Base-by-base conservation (phyloP, 441 rosid genomes). In the Geranium incanum region DNA sequence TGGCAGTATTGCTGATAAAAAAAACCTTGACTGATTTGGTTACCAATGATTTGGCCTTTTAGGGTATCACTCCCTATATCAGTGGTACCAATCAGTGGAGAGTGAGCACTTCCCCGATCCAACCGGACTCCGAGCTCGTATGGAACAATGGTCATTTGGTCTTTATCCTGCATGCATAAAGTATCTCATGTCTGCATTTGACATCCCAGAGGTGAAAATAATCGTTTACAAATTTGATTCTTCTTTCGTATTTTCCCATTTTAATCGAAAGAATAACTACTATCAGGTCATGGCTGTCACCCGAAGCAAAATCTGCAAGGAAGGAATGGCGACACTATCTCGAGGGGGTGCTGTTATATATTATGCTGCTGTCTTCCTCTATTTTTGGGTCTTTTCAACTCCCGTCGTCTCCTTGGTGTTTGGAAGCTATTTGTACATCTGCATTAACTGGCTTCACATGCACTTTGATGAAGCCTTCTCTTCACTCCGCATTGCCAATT, bases 391-490 rank as follows among this genome's bases (percentile, higher is more conserved):
- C 72, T 87, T 95, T 77, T 95, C 99, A 36, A 95, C 99, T 1
- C 99, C 99, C 2, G 82, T 95, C 39, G 99, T 95, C 69, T 95
- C 99, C 33, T 77, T 92, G 77, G 92, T 95, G 70, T 91, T 95
- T 71, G 99, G 99, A 77, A 92, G 97, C 84, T 92, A 95, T 85
- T 79, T 95, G 77, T 95, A 95, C 79, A 85, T 95, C 72, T 90
- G 96, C 85, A 91, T 95, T 77, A 95, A 95, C 85, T 95, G 97
- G 99, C 83, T 95, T 78, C 97, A 92, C 80, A 60, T 95, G 70
- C 99, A 95, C 85, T 95, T 95, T 52, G 98, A 95, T 60, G 99
- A 95, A 84, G 99, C 99, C 62, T 95, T 95, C 84, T 95, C 99
- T 12, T 95, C 99, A 0, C 95, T 95, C 36, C 85, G 99, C 78